Base-by-base conservation (phyloP, 805 yeast genomes). In the Schwanniomyces polymorphus region DNA sequence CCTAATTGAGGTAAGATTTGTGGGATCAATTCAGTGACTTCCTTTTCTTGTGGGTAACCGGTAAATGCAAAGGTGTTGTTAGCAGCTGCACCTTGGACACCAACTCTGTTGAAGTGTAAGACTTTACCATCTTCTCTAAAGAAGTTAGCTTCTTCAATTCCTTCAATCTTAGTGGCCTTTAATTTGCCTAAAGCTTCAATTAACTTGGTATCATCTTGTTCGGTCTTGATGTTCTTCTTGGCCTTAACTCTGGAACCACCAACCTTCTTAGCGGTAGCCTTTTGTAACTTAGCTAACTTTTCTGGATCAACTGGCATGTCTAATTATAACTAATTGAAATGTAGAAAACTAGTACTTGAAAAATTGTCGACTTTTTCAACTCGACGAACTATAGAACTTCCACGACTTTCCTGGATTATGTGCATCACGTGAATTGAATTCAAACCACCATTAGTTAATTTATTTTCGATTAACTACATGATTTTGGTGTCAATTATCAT, bases 111-210 rank as follows among this genome's bases (percentile, higher is more conserved):
- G 82, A 94, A 90, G 79, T 92, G 97, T 74, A 92, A 78, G 56
- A 94, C 97, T 68, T 85, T 86, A 68, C 97, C 97, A 72, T 92
- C 97, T 56, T 90, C 97, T 74, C 81, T 87, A 88, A 94, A 91
- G 81, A 92, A 88, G 84, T 91, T 92, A 65, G 97, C 98, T 80
- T 92, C 97, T 71, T 90, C 96, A 64, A 92, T 85, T 64, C 88
- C 90, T 58, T 87, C 91, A 61, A 92, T 76, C 63, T 90, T 86
- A 74, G 86, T 88, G 57, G 91, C 95, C 74, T 88, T 86, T 70
- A 92, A 80, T 78, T 91, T 91, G 72, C 84, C 86, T 75, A 92
- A 79, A 65, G 92, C 83, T 61, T 85, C 88, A 76, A 89, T 91
- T 71, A 92, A 81, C 76, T 91, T 91, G 72, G 90, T 79, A 77